These are phyloP conservation scores for Limonium bicolor DNA, from an alignment of 148 eudicot genomes.

Conservation along the genomic window DNA sequence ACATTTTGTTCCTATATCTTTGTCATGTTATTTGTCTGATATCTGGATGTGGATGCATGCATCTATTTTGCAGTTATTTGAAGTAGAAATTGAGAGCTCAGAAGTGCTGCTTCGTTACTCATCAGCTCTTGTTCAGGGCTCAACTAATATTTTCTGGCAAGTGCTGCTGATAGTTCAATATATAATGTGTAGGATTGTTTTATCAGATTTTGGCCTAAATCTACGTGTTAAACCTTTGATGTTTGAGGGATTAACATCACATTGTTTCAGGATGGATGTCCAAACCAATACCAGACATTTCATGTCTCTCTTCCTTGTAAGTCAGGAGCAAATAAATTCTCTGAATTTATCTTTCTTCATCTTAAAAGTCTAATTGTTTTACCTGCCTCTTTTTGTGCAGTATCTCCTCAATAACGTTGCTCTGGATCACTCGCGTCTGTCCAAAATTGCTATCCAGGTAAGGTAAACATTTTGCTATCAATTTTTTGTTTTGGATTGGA, in stretches of 20 bases:
- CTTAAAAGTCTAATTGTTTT: too few species aligned
- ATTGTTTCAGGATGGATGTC: slow-evolving; percentile 59
- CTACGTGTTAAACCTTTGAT: neutral
- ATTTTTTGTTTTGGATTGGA: neutral
- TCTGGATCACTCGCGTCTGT: slow-evolving; percentile 37
- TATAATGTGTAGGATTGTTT: neutral
- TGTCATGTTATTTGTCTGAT: neutral
- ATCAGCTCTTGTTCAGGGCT: slow-evolving; percentile 96
- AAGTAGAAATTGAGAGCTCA: slow-evolving; percentile 64
- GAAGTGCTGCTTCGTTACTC: slow-evolving; percentile 90
- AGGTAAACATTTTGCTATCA: slow-evolving; percentile 4
- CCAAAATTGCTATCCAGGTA: slow-evolving; percentile 77
- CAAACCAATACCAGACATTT: slow-evolving; percentile 79
- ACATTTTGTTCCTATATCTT: too few species aligned
- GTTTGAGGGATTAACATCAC: neutral
- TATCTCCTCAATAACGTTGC: slow-evolving; percentile 82
- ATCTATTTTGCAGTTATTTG: slow-evolving; percentile 59
- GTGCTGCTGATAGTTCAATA: too few species aligned
- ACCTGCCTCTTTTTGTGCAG: slow-evolving; percentile 16
- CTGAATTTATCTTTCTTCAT: too few species aligned
- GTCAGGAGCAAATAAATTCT: too few species aligned
- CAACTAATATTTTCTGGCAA: slow-evolving; percentile 91
- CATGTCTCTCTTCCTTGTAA: slow-evolving; percentile 65
- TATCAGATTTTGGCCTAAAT: neutral
- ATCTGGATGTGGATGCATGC: neutral